Base-by-base conservation (phyloP, 371 early-diverging fungal genomes). In the Sporodiniella umbellata region DNA sequence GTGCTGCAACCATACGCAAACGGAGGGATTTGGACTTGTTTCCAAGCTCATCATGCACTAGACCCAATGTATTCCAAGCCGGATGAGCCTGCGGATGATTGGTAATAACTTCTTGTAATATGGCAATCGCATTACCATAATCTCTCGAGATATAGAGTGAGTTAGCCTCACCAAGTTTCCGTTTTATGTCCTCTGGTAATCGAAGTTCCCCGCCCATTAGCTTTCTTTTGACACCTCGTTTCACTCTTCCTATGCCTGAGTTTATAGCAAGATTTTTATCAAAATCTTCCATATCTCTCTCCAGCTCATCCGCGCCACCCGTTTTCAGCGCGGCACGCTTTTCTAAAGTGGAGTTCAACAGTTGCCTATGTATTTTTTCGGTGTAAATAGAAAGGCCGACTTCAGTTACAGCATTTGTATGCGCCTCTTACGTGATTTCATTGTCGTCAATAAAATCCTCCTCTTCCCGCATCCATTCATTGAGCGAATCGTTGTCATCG, bases 41-140 rank as follows among this genome's bases (percentile, higher is more conserved):
- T 8, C 92, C 91, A 38, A 87, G 57, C 56, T 96, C 95, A 55
- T 96, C 94, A 56, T 94, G 92, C 19, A 96, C 85, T 39, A 94
- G 67, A 31, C 92, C 99, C 54, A 97, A 80, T 4, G 89, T 88
- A 44, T 80, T 78, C 94, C 95, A 96, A 18, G 93, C 91, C 15
- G 83, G 76, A 48, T 82, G 78, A 0, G 86, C 84, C 38, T 80
- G 83, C 4, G 87, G 85, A 25, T 85, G 75, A 5, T 77, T 62
- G 45, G 83, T 81, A 39, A 96, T 88, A 24, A 90, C 78, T 35
- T 88, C 84, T 54, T 90, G 88, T 11, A 89, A 75, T 8, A 80
- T 48, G 22, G 79, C 70, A 28, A 90, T 79, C 0, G 94, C 93
- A 33, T 73, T 58, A 25, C 70, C 73, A 58, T 85, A 84, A 11